Base-by-base conservation (phyloP, 2,329 filamentous ascomycete genomes). In the Cyanodermella asteris region DNA sequence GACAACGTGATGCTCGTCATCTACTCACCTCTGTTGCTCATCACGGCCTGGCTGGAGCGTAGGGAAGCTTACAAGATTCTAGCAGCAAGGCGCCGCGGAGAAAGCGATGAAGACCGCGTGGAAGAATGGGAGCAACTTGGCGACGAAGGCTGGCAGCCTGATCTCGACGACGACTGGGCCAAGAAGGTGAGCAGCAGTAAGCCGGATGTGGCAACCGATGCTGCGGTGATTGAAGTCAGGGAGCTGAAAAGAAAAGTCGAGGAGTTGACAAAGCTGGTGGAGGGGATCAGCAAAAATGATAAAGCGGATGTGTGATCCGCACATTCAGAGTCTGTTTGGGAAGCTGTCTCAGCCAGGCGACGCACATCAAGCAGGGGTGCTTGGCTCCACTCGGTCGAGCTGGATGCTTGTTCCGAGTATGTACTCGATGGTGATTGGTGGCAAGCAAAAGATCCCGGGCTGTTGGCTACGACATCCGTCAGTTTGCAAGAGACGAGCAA, bases 61-160 rank as follows among this genome's bases (percentile, higher is more conserved):
- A 57, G 59, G 8, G 60, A 61, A 5, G 78, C 78, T 1, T 55
- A 57, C 18, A 56, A 55, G 3, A 78, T 93, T 21, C 60, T 59
- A 13, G 58, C 55, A 28, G 94, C 94, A 44, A 61, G 87, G 2
- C 62, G 61, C 10, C 55, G 75, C 10, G 80, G 82, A 19, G 82
- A 93, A 36, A 73, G 73, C 3, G 87, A 97, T 36, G 87, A 97
- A 37, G 81, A 93, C 36, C 68, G 68, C 1, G 52, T 74, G 6
- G 75, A 94, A 42, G 84, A 93, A 44, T 97, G 87, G 87, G 87
- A 97, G 51, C 74, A 91, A 45, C 44, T 84, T 12, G 74, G 91
- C 42, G 76, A 90, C 39, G 77, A 91, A 40, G 57, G 64, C 1
- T 76, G 77, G 42, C 69, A 90, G 43, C 64, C 90, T 33, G 80